Conservation (phyloP, 2,329 filamentous ascomycete species). For the Colletotrichum cereale region DNA sequence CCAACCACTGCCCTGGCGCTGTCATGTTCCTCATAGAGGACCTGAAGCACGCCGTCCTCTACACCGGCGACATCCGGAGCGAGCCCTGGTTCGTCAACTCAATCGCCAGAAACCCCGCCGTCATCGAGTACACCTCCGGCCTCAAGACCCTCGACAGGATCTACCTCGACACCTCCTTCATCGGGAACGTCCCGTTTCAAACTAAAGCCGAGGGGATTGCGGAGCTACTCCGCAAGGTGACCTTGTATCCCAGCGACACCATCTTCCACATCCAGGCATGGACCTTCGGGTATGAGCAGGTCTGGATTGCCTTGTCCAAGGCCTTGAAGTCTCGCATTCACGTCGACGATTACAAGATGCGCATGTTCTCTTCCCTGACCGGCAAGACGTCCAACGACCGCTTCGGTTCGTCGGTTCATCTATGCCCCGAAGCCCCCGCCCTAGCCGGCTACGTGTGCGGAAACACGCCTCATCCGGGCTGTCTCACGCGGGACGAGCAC, state of each 20-base stretch:
- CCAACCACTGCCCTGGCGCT: slow-evolving; percentile 90
- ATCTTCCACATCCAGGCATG: slow-evolving; percentile 88
- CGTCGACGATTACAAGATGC: slow-evolving; percentile 83
- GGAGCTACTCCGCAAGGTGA: slow-evolving; percentile 79
- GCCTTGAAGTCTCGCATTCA: slow-evolving; percentile 80
- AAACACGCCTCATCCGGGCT: slow-evolving; percentile 77
- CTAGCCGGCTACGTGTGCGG: slow-evolving; percentile 82
- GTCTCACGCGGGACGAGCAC: slow-evolving; percentile 72
- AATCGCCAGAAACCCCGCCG: slow-evolving; percentile 75
- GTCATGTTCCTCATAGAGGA: slow-evolving; percentile 94
- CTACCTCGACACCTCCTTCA: slow-evolving; percentile 90
- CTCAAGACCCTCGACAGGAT: slow-evolving; percentile 80
- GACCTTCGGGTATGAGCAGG: slow-evolving; percentile 92
- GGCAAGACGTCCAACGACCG: slow-evolving; percentile 55
- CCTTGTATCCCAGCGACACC: slow-evolving; percentile 77
- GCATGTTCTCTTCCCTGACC: slow-evolving; percentile 76
- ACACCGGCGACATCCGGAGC: slow-evolving; percentile 89
- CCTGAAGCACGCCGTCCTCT: slow-evolving; percentile 78
- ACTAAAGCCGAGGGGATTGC: slow-evolving; percentile 80
- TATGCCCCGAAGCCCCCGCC: slow-evolving; percentile 71
- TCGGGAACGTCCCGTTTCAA: slow-evolving; percentile 60
- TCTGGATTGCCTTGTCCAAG: slow-evolving; percentile 85
- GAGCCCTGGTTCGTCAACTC: slow-evolving; percentile 89
- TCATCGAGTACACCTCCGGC: slow-evolving; percentile 80
- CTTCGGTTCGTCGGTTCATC: slow-evolving; percentile 56